A percentile compares a stretch with the other conserved stretches of the same genome.
These are phyloP conservation scores for Tolypocladium guangdongense DNA, from an alignment of 2,329 filamentous ascomycete genomes.

Conservation along the genomic window DNA sequence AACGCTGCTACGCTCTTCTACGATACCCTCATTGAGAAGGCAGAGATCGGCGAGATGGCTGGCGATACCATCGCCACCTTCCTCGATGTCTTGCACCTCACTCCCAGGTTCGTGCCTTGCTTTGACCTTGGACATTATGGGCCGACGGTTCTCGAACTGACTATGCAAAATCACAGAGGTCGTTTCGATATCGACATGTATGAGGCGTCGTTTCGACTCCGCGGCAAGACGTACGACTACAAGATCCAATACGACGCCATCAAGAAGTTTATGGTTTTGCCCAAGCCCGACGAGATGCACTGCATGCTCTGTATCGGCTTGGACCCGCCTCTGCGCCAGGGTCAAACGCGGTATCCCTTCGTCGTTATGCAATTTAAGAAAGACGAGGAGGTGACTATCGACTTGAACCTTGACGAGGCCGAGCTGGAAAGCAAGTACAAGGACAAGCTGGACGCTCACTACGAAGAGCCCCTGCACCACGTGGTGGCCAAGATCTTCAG, in stretches of 20 bases:
- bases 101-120: slow-evolving; percentile 55
- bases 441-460: slow-evolving; percentile 77
- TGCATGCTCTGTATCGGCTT: slow-evolving; percentile 90
- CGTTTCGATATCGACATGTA: slow-evolving; percentile 99
- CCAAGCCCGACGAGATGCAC: slow-evolving; percentile 96
- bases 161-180: slow-evolving; percentile 51
- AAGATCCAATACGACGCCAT: slow-evolving; percentile 97
- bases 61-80: slow-evolving; percentile 97
- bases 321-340: slow-evolving; percentile 89
- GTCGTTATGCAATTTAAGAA: slow-evolving; percentile 98
- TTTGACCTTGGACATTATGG: not conserved
- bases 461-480: slow-evolving; percentile 86
- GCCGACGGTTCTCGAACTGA: not conserved
- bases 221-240: slow-evolving; percentile 99
- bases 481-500: slow-evolving; percentile 95
- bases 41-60: slow-evolving; percentile 97
- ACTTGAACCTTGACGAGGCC: slow-evolving; percentile 91
- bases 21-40: slow-evolving; percentile 94
- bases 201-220: slow-evolving; percentile 90
- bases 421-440: slow-evolving; percentile 76
- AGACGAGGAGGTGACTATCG: slow-evolving; percentile 92
- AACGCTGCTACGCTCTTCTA: slow-evolving; percentile 97
- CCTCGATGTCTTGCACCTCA: slow-evolving; percentile 91
- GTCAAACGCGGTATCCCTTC: slow-evolving; percentile 95
- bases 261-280: slow-evolving; percentile 98